Conservation (phyloP, 345 rosid genomes). For the Sonneratia alba region DNA sequence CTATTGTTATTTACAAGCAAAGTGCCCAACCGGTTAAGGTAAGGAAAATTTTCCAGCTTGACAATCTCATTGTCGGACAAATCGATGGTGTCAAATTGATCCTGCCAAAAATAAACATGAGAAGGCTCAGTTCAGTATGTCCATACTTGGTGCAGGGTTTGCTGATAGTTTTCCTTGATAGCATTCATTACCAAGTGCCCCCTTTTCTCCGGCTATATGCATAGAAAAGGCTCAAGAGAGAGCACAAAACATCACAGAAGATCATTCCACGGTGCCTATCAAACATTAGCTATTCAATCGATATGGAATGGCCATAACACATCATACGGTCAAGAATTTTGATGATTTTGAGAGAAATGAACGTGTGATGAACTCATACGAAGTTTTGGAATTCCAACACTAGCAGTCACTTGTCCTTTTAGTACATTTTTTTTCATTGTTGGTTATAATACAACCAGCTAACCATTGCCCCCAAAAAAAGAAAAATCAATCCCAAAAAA, state of each 20-base stretch:
- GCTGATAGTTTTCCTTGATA: neutral
- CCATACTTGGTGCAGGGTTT: neutral
- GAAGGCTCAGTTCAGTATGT: neutral
- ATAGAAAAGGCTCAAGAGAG: neutral
- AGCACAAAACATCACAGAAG: neutral
- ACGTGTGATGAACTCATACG: neutral
- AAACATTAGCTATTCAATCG: neutral
- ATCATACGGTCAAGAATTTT: neutral
- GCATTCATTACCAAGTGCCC: neutral
- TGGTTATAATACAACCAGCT: no score
- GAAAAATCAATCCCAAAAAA: neutral
- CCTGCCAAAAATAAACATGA: slow-evolving; percentile 33
- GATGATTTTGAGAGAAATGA: neutral
- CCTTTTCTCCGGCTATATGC: neutral
- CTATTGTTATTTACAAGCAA: slow-evolving; percentile 83
- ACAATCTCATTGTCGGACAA: slow-evolving; percentile 98
- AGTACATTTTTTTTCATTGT: neutral
- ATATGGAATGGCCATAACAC: neutral
- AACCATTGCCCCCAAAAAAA: no score
- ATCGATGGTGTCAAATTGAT: slow-evolving; percentile 96
- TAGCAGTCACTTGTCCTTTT: no score
- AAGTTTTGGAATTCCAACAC: neutral
- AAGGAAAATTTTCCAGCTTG: slow-evolving; percentile 88
- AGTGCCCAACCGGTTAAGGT: slow-evolving; percentile 83
- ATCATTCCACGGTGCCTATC: neutral